Evolutionary conservation across 352 stramenopile genomes (phyloP).

Genomic region (Globisporangium cederbergense): DNA sequence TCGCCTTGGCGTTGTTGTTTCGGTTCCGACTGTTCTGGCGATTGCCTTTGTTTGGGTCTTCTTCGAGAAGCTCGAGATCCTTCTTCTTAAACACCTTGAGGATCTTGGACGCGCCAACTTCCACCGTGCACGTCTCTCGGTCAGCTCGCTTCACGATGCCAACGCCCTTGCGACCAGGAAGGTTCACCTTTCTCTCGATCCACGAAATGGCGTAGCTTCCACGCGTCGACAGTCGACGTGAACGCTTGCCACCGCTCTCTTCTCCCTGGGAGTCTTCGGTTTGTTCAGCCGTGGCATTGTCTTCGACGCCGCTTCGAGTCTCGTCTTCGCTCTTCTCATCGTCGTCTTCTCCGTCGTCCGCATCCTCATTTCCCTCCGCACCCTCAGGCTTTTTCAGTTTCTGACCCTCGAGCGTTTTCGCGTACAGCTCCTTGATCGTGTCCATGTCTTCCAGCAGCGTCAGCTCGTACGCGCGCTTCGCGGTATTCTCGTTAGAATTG

Average conservation of each 20-base stretch:
- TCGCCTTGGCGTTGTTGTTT: constrained; percentile 72
- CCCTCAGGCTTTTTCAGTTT: constrained; percentile 44
- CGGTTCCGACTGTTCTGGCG: constrained; percentile 55
- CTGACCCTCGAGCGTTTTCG: constrained; percentile 59
- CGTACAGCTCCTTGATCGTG: constrained; percentile 72
- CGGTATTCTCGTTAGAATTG: constrained; percentile 83
- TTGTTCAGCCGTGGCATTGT: constrained; percentile 45
- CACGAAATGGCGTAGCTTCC: constrained; percentile 85
- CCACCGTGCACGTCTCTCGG: constrained; percentile 82
- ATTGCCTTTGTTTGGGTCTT: constrained; percentile 47
- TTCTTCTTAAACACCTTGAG: constrained; percentile 87
- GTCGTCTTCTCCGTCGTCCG: constrained; percentile 33
- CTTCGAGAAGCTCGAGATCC: constrained; percentile 74
- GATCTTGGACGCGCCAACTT: constrained; percentile 65
- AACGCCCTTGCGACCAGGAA: constrained; percentile 71
- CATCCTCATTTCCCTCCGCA: constrained; percentile 25
- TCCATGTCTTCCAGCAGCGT: constrained; percentile 83
- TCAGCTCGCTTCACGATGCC: constrained; percentile 84
- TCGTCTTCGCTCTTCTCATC: constrained; percentile 61
- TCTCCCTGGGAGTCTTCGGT: constrained; percentile 80
- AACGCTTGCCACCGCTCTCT: constrained; percentile 63
- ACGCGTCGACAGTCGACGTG: constrained; percentile 62
- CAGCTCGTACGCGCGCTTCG: constrained; percentile 84
- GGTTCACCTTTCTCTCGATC: constrained; percentile 82
- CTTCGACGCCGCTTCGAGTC: constrained; percentile 49